Evolutionary conservation across 768 basidiomycete species (phyloP), one percentile per base, ranked within the genome.

Genomic region (Serendipita vermifera): DNA sequence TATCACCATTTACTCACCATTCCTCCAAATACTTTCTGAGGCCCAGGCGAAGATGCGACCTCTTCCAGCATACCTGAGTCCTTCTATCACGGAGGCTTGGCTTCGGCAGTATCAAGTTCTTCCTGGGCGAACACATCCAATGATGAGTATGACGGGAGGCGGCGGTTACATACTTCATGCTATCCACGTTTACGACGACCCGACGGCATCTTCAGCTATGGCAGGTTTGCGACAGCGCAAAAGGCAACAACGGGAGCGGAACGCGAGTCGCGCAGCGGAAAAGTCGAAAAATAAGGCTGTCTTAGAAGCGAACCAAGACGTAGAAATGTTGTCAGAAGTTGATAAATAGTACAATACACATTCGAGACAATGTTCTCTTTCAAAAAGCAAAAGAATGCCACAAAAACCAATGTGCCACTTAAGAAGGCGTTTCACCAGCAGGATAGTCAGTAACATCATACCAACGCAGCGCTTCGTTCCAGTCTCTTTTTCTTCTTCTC

Each of bases 41-140:
- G 73, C 87, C 3, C 85, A 94, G 64, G 73, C 73, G 31, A 81
- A 78, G 60, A 69, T 97, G 62, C 80, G 87, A 43, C 70, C 75
- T 24, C 64, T 76, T 36, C 80, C 85, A 6, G 69, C 75, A 59
- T 93, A 80, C 68, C 72, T 98, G 9, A 82, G 80, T 31, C 84
- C 90, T 5, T 81, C 76, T 14, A 71, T 98, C 29, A 85, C 87
- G 2, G 94, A 98, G 68, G 74, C 80, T 9, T 97, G 87, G 85
- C 68, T 89, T 38, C 80, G 94, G 27, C 78, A 80, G 60, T 99
- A 98, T 71, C 94, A 98, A 67, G 83, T 92, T 14, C 74, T 99
- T n/a, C 96, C 96, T 22, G 94, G 96, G 22, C 77, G 96, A 33
- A 94, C 89, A 36, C 96, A 99, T 71, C 96, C 96, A 3, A 81